Percentiles rank a stretch among this genome's conserved stretches.
phyloP scores from a whole-genome alignment of 2,329 filamentous ascomycete species.

The Colletotrichum sp. region DNA sequence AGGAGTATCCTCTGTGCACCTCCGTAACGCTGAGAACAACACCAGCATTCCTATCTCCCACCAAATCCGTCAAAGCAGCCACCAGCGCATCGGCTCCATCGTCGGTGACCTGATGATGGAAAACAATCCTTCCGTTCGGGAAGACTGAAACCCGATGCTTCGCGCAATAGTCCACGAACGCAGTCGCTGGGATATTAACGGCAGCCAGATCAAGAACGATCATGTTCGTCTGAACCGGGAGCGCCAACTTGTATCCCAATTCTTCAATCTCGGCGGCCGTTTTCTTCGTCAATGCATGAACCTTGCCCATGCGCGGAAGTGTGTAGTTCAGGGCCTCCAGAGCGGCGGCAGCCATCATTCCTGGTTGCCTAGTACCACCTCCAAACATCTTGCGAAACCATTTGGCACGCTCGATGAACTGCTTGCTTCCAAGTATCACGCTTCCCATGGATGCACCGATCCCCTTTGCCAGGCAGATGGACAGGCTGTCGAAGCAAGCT shows the following conservation, averaged over 20 bases:
- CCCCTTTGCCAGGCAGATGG: neutral
- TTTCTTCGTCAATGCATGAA: neutral
- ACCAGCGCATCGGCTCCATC: no score
- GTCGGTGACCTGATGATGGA: neutral
- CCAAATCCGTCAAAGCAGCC: no score
- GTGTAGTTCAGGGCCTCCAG: neutral
- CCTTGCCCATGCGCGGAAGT: neutral
- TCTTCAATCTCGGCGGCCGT: accelerated
- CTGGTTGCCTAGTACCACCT: neutral
- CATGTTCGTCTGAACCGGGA: accelerated
- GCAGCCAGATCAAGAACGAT: neutral
- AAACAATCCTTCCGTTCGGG: neutral
- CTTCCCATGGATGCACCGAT: neutral
- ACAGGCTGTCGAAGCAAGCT: neutral
- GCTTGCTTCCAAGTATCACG: neutral
- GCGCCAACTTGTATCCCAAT: neutral
- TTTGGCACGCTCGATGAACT: neutral
- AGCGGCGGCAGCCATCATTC: neutral
- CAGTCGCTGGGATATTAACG: accelerated
- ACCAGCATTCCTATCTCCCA: no score
- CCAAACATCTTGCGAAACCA: neutral
- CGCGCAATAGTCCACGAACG: neutral
- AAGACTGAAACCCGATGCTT: neutral
- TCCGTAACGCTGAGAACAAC: no score
- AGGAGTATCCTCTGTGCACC: no score